Evolutionary conservation across 2,329 filamentous ascomycete species (phyloP).

Genomic region (Fusarium brachygibbosum): DNA sequence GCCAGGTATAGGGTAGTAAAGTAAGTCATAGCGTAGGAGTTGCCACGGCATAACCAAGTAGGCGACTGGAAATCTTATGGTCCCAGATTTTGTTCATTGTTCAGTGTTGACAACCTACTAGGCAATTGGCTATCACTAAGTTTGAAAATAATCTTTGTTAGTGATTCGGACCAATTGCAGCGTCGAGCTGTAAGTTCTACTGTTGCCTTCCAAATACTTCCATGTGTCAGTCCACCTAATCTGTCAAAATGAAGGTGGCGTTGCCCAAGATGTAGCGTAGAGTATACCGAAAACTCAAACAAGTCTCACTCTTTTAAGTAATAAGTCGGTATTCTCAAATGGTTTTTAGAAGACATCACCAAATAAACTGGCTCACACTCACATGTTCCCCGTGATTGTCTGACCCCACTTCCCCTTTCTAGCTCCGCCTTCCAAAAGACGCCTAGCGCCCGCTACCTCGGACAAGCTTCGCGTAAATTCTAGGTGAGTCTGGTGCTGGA

Average conservation of each 20-base stretch:
- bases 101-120: background rate
- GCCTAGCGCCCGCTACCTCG: slow-evolving; percentile 37
- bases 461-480: slow-evolving; percentile 51
- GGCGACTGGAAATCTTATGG: background rate
- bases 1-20: background rate
- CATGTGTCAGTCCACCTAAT: background rate
- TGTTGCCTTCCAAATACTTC: background rate
- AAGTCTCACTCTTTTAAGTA: background rate
- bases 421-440: slow-evolving; percentile 23
- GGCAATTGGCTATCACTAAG: background rate
- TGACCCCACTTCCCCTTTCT: slow-evolving; percentile 37
- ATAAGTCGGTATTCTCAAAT: background rate
- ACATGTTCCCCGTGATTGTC: slow-evolving; percentile 46
- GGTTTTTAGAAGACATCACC: slow-evolving; percentile 8
- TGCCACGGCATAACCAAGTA: background rate
- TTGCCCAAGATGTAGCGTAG: background rate
- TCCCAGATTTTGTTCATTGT: background rate
- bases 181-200: background rate
- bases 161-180: background rate
- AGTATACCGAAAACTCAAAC: slow-evolving; percentile 1
- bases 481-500: slow-evolving; percentile 41
- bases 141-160: background rate
- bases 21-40: background rate
- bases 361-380: slow-evolving; percentile 14
- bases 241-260: background rate